Conservation (phyloP, 2,329 filamentous ascomycete genomes). For the Penicillium olsonii region DNA sequence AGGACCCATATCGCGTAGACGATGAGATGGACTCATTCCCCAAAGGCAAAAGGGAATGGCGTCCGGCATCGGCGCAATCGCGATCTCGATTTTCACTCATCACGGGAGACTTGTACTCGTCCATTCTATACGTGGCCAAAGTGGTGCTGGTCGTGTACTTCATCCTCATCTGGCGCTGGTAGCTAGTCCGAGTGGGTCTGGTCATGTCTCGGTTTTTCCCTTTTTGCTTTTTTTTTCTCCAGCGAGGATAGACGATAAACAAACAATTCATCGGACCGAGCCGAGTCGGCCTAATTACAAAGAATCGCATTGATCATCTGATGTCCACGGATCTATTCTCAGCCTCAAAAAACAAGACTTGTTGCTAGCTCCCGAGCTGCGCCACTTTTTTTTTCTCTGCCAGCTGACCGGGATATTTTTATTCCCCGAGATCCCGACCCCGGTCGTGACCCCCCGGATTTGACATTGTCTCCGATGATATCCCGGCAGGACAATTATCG, state of each 20-base stretch:
- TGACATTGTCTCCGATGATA: slow-evolving; percentile 3
- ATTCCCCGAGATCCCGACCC: not conserved
- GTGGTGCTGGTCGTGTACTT: slow-evolving; percentile 66
- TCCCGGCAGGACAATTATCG: slow-evolving; percentile 15
- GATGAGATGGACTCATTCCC: slow-evolving; percentile 17
- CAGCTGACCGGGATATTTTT: not conserved
- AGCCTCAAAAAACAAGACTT: not conserved
- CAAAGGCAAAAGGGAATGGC: slow-evolving; percentile 33
- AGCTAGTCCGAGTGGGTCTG: slow-evolving; percentile 12
- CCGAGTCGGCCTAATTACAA: not conserved
- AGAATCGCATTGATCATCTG: not conserved
- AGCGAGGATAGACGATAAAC: slow-evolving; percentile 21
- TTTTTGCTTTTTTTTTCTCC: not conserved
- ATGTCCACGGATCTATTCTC: not conserved
- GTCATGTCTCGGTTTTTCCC: not conserved
- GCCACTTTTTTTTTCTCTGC: not conserved
- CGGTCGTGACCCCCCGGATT: too few species aligned
- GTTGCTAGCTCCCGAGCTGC: not conserved
- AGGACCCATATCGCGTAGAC: slow-evolving; percentile 26
- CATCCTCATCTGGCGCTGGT: slow-evolving; percentile 67
- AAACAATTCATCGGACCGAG: slow-evolving; percentile 1
- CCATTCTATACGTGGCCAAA: slow-evolving; percentile 63
- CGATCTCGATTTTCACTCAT: slow-evolving; percentile 45
- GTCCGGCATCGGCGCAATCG: slow-evolving; percentile 19
- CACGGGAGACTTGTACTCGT: slow-evolving; percentile 62